Evolutionary conservation across 176 grass and related monocot genomes (phyloP), one percentile per base, ranked within the genome.

Genomic region (Zoysia pacifica): DNA sequence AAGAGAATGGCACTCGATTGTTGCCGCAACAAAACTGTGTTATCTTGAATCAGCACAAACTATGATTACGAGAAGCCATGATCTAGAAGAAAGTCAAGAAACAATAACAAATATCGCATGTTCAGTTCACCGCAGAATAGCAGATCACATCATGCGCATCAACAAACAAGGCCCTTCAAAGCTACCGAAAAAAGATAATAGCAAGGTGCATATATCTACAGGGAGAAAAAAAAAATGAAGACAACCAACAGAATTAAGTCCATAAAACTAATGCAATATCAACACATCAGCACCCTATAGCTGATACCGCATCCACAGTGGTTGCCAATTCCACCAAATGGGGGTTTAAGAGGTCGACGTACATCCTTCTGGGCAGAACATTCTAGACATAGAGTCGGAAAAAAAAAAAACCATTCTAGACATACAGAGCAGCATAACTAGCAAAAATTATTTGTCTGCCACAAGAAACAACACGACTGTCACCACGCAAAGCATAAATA

Each of bases 161-260:
- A 60, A n/a, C 56, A 60, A 20, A 28, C 28, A 60, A 28, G n/a
- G 28, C 7, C 56, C n/a, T 9, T 9, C 2, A 60, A 9, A 20
- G 19, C n/a, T 2, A 52, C n/a, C 16, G 3, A 4, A 56, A 14
- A 56, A 60, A 7, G 56, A 18, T 20, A 28, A 28, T 10, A 60
- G 7, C 7, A 20, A 60, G 18, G 55, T 59, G 55, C 6, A 59
- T 19, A 59, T 59, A 59, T 59, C n/a, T 9, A 20, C n/a, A 60
- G n/a, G 1, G 15, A 6, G 54, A 56, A 56, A 56, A 14, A 55
- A 4, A 55, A 20, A 83, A 77, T 10, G 10, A 38, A 77, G 15
- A 18, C 6, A 47, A 63, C 44, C 36, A 79, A 62, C 53, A 64
- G 6, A 47, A 63, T 28, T 19, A 84, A 45, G 84, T 35, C 41